Percentiles rank a stretch among this genome's conserved stretches.
These are phyloP conservation scores for Fraxinus greggii DNA, from an alignment of 305 asterid species.

Conservation along the genomic window DNA sequence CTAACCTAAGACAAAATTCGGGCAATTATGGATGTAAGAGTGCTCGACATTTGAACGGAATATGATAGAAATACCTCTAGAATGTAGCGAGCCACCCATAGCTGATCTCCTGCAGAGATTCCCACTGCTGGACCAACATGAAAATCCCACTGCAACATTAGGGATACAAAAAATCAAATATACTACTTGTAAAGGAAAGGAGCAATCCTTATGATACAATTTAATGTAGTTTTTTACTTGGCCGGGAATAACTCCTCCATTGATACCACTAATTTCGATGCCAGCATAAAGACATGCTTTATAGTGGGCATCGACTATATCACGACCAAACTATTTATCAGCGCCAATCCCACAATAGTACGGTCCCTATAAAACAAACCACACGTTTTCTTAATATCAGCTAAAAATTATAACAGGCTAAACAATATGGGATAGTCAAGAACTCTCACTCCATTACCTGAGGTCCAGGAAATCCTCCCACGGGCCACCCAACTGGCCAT, in stretches of 20 bases:
- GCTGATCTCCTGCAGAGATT: slow-evolving; percentile 62
- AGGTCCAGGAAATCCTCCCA: slow-evolving; percentile 79
- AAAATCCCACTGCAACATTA: slow-evolving; percentile 12
- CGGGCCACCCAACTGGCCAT: slow-evolving; percentile 67
- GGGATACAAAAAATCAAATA: background rate
- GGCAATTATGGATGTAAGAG: no score
- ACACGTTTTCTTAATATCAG: no score
- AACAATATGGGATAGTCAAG: no score
- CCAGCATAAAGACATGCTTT: slow-evolving; percentile 77
- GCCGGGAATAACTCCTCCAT: slow-evolving; percentile 80
- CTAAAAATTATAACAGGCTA: no score
- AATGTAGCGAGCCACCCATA: slow-evolving; percentile 79
- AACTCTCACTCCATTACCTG: slow-evolving; percentile 40
- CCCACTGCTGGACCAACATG: slow-evolving; percentile 74
- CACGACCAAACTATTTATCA: slow-evolving; percentile 74
- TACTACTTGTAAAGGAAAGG: no score
- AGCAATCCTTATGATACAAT: no score
- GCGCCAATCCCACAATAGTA: slow-evolving; percentile 72
- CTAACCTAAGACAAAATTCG: no score
- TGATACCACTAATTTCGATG: slow-evolving; percentile 45
- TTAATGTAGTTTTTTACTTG: slow-evolving; percentile 38
- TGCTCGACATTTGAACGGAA: no score
- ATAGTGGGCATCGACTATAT: slow-evolving; percentile 65
- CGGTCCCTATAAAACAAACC: slow-evolving; percentile 48
- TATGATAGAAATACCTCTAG: slow-evolving; percentile 45